phyloP scores from a whole-genome alignment of 2,329 filamentous ascomycete genomes.

The Ophiostoma piceae region DNA sequence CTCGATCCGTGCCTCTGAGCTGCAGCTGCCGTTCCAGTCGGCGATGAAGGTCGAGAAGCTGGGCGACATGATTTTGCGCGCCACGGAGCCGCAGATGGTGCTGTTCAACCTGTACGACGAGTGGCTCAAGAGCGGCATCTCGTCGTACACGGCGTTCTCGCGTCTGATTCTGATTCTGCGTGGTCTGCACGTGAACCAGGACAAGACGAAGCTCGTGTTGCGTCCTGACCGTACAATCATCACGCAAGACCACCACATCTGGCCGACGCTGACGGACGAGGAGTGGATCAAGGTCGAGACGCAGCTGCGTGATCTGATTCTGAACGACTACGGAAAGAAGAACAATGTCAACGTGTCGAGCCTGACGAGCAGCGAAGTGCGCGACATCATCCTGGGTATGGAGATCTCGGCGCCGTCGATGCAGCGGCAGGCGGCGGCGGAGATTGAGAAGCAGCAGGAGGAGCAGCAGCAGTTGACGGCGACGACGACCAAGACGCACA shows the following conservation, averaged over 20 bases:
- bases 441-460: constrained; percentile 98
- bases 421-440: constrained; percentile 95
- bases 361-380: constrained; percentile 91
- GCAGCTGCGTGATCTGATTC: constrained; percentile 85
- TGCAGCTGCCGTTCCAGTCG: constrained; percentile 97
- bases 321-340: constrained; percentile 99
- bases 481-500: constrained; percentile 96
- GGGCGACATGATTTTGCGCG: constrained; percentile 96
- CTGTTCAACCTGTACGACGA: constrained; percentile 98
- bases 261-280: constrained; percentile 89
- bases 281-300: constrained; percentile 99
- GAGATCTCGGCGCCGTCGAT: constrained; percentile 97
- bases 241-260: constrained; percentile 97
- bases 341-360: constrained; percentile 99
- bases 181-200: constrained; percentile 93
- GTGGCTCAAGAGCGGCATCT: constrained; percentile 90
- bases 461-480: constrained; percentile 95
- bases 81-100: constrained; percentile 99
- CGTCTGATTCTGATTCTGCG: constrained; percentile 88
- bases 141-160: constrained; percentile 97
- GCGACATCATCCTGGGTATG: constrained; percentile 98
- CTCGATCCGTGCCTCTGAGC: constrained; percentile 91
- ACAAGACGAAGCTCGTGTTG: constrained; percentile 94
- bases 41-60: constrained; percentile 99
- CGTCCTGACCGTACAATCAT: constrained; percentile 97